phyloP scores from a whole-genome alignment of 306 rosid genomes.

The Vigna trinervia region DNA sequence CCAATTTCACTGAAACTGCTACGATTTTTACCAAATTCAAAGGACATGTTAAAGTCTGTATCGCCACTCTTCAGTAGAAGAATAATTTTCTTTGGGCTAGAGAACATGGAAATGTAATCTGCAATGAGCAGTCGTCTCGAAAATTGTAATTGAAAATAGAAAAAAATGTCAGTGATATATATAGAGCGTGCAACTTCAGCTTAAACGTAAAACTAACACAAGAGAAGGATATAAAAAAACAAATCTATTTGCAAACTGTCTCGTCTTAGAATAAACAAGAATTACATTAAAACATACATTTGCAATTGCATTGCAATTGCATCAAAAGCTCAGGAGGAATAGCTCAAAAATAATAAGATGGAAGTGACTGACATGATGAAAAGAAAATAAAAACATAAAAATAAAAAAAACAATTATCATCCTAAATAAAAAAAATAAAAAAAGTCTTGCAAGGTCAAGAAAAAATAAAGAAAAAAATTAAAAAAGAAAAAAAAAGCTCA shows the following conservation, averaged over 20 bases:
- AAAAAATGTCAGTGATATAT: not conserved
- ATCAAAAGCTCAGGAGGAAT: conserved; percentile 79
- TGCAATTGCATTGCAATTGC: no score
- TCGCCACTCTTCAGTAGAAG: not conserved
- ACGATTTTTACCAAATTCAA: no score
- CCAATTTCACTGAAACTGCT: no score
- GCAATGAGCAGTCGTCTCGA: not conserved
- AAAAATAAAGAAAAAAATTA: not conserved
- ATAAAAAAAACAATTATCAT: rapidly evolving
- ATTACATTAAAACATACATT: not conserved
- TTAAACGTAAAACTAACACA: not conserved
- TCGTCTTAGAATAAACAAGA: not conserved
- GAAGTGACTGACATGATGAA: conserved; percentile 22
- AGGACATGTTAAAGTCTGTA: not conserved
- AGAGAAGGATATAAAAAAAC: not conserved
- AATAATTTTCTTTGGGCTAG: not conserved
- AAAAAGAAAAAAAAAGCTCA: conserved; percentile 50
- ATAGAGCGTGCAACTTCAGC: not conserved
- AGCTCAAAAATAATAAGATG: not conserved
- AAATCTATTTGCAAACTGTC: not conserved
- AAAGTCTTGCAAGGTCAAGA: conserved; percentile 97
- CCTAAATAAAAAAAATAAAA: rapidly evolving
- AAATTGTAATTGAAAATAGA: not conserved
- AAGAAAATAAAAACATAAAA: rapidly evolving
- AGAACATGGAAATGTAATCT: not conserved